These are phyloP conservation scores for Torulaspora pretoriensis DNA, from an alignment of 1,139 yeast species.

Conservation along the genomic window DNA sequence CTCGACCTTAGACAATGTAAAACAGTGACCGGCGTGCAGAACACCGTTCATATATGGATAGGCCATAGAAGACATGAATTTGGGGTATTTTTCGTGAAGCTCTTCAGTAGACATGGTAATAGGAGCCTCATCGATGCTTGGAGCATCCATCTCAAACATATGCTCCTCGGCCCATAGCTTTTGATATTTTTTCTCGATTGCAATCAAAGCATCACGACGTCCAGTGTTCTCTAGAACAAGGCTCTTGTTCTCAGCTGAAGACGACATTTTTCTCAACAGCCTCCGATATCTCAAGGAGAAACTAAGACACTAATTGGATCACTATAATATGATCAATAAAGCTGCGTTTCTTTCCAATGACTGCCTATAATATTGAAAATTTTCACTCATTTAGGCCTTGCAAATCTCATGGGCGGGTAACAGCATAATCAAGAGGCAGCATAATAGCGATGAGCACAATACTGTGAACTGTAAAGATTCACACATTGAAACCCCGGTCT, in stretches of 20 bases:
- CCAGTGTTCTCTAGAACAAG: constrained; percentile 52
- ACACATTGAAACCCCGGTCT: constrained; percentile 43
- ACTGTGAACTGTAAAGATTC: neutral
- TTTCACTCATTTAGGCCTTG: neutral
- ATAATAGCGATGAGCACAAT: neutral
- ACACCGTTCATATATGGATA: constrained; percentile 99
- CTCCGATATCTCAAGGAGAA: neutral
- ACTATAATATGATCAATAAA: neutral
- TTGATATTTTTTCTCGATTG: constrained; percentile 86
- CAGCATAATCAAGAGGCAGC: neutral
- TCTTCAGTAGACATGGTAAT: constrained; percentile 56
- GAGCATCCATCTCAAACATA: constrained; percentile 84
- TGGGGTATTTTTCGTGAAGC: constrained; percentile 75
- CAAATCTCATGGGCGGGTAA: constrained; percentile 1
- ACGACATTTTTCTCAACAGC: constrained; percentile 19
- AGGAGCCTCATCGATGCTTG: constrained; percentile 62
- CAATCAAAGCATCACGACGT: constrained; percentile 91
- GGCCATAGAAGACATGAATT: constrained; percentile 91
- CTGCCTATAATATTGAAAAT: constrained; percentile 1
- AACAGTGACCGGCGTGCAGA: constrained; percentile 95
- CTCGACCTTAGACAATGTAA: constrained; percentile 92
- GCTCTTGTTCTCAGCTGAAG: constrained; percentile 27
- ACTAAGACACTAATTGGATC: neutral
- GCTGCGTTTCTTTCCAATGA: neutral
- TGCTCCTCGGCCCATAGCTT: constrained; percentile 81